These are phyloP conservation scores for Colletotrichum truncatum DNA, from an alignment of 2,329 filamentous ascomycete genomes.

Conservation along the genomic window DNA sequence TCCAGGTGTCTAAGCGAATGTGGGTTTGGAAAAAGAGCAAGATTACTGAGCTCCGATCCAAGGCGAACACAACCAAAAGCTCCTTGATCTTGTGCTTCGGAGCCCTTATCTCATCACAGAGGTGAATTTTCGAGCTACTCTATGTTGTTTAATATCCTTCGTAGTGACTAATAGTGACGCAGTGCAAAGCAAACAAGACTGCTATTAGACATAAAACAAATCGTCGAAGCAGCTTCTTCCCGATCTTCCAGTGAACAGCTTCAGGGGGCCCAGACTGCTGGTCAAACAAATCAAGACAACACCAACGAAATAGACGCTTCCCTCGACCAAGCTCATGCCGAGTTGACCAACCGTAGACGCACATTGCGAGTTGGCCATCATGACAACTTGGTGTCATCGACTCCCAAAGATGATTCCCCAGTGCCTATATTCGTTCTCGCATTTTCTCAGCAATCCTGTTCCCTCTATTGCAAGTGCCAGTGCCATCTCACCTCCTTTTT, in stretches of 20 bases:
- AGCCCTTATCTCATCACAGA: not conserved
- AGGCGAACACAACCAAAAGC: not conserved
- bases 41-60: not conserved
- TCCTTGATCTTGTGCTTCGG: not conserved
- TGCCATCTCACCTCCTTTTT: not conserved
- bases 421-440: not conserved
- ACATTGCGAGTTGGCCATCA: no score
- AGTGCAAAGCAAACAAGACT: slow-evolving; percentile 1
- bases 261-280: not conserved
- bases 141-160: not conserved
- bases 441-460: not conserved
- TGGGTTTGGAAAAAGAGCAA: slow-evolving; percentile 1
- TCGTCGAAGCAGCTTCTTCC: not conserved
- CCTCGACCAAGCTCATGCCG: not conserved
- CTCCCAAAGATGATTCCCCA: not conserved
- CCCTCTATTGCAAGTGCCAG: slow-evolving; percentile 5
- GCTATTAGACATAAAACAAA: not conserved
- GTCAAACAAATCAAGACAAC: not conserved
- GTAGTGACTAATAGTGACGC: not conserved
- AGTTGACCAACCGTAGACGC: no score
- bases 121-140: not conserved
- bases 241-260: not conserved
- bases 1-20: not conserved
- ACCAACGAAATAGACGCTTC: not conserved
- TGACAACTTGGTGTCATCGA: no score